These are phyloP conservation scores for Phytopythium chamaehyphon DNA, from an alignment of 352 stramenopile species.

Conservation along the genomic window DNA sequence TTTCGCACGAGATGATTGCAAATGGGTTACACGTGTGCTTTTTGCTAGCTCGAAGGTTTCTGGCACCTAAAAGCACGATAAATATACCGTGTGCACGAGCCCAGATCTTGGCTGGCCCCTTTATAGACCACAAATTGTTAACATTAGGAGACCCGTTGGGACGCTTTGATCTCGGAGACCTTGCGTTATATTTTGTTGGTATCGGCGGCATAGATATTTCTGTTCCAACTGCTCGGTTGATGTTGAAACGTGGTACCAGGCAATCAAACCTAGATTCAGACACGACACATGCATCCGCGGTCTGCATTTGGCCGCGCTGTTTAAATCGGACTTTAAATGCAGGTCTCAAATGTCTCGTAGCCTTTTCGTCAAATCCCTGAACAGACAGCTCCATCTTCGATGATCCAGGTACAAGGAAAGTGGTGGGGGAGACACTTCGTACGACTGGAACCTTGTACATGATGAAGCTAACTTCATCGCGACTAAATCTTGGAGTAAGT, in stretches of 20 bases:
- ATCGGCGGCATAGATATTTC: slow-evolving; percentile 18
- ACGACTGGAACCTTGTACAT: slow-evolving; percentile 63
- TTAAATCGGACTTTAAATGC: slow-evolving; percentile 61
- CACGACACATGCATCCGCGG: slow-evolving; percentile 40
- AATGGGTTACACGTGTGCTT: slow-evolving; percentile 79
- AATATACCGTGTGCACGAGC: slow-evolving; percentile 41
- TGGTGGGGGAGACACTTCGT: slow-evolving; percentile 39
- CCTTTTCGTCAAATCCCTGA: slow-evolving; percentile 61
- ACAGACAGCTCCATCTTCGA: slow-evolving; percentile 49
- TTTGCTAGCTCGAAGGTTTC: slow-evolving; percentile 48
- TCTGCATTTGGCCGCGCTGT: slow-evolving; percentile 66
- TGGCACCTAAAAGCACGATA: slow-evolving; percentile 42
- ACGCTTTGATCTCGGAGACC: background rate
- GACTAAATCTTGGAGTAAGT: slow-evolving; percentile 31
- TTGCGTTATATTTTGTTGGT: background rate
- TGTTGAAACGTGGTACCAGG: slow-evolving; percentile 60
- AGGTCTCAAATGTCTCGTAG: slow-evolving; percentile 27
- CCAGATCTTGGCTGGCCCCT: slow-evolving; percentile 42
- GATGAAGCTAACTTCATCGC: slow-evolving; percentile 65
- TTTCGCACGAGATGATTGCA: slow-evolving; percentile 48
- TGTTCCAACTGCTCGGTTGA: slow-evolving; percentile 37
- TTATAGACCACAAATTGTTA: slow-evolving; percentile 5
- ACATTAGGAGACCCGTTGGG: background rate
- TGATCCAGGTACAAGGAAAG: slow-evolving; percentile 37
- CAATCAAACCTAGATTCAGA: slow-evolving; percentile 45